These are phyloP conservation scores for Uncinocarpus reesii DNA, from an alignment of 2,329 filamentous ascomycete genomes.

Conservation along the genomic window DNA sequence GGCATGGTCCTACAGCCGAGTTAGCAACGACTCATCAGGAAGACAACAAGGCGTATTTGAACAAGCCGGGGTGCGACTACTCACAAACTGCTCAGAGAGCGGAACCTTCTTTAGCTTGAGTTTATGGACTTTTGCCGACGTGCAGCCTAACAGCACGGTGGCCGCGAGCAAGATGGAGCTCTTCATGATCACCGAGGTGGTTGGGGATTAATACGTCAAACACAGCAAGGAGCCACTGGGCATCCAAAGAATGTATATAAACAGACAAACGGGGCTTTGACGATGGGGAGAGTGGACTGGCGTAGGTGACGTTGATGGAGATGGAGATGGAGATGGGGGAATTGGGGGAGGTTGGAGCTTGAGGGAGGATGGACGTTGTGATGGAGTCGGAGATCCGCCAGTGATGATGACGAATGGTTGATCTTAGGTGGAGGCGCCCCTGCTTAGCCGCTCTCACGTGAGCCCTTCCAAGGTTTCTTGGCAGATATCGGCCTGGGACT, in stretches of 20 bases:
- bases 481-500: neutral
- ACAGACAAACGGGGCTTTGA: constrained; percentile 1
- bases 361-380: constrained; percentile 7
- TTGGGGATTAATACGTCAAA: neutral
- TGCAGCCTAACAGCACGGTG: constrained; percentile 69
- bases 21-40: neutral
- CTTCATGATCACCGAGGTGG: constrained; percentile 57
- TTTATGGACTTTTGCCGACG: constrained; percentile 81
- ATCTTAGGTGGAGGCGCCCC: neutral
- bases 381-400: constrained; percentile 2
- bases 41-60: neutral
- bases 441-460: neutral
- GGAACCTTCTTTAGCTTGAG: constrained; percentile 97
- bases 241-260: neutral
- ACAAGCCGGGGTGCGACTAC: constrained; percentile 27
- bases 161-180: constrained; percentile 66
- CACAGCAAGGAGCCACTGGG: neutral
- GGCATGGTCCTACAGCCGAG: constrained; percentile 52
- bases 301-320: constrained; percentile 5
- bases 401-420: constrained; percentile 11
- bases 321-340: constrained; percentile 3
- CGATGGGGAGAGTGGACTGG: neutral
- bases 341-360: constrained; percentile 4
- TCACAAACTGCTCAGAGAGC: constrained; percentile 80
- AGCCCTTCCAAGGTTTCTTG: neutral